Evolutionary conservation across 345 rosid species (phyloP).

Genomic region (Aquilaria yunnanensis): DNA sequence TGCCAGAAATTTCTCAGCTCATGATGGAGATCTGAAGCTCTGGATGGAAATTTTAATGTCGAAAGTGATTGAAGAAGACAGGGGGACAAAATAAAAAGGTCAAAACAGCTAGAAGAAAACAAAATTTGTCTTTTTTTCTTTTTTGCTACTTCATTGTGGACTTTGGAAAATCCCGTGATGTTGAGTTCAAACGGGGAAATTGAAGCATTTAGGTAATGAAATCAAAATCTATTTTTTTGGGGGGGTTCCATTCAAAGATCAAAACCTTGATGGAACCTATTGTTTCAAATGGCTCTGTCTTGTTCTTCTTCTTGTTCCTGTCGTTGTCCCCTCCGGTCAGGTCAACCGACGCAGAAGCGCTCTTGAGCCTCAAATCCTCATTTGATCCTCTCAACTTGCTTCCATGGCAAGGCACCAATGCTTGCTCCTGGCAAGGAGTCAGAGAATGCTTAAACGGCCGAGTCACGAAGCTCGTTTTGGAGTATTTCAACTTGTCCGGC

Average conservation of each 20-base stretch:
- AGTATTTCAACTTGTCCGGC: slow-evolving; percentile 62
- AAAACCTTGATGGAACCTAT: slow-evolving; percentile 20
- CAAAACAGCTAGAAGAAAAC: not conserved
- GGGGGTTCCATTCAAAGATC: slow-evolving; percentile 6
- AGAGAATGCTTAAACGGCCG: slow-evolving; percentile 70
- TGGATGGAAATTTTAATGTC: too few species aligned
- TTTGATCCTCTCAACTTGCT: slow-evolving; percentile 56
- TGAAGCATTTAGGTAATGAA: slow-evolving; percentile 11
- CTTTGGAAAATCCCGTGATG: slow-evolving; percentile 14
- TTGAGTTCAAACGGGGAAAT: slow-evolving; percentile 9
- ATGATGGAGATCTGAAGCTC: not conserved
- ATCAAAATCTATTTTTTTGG: slow-evolving; percentile 4
- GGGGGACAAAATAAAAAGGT: not conserved
- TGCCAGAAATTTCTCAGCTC: not conserved
- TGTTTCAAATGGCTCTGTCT: slow-evolving; percentile 19
- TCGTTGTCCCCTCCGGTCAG: slow-evolving; percentile 37
- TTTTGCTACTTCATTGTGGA: too few species aligned
- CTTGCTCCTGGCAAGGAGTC: slow-evolving; percentile 77
- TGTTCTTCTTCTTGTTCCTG: slow-evolving; percentile 18
- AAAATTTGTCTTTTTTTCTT: slow-evolving; percentile 5
- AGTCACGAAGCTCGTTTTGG: slow-evolving; percentile 77
- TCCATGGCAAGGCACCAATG: slow-evolving; percentile 49
- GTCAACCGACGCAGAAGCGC: slow-evolving; percentile 60
- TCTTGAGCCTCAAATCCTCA: slow-evolving; percentile 59
- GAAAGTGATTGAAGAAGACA: not conserved